Evolutionary conservation across 768 basidiomycete genomes (phyloP), one percentile per base, ranked within the genome.

Genomic region (Auriculariales sp.): DNA sequence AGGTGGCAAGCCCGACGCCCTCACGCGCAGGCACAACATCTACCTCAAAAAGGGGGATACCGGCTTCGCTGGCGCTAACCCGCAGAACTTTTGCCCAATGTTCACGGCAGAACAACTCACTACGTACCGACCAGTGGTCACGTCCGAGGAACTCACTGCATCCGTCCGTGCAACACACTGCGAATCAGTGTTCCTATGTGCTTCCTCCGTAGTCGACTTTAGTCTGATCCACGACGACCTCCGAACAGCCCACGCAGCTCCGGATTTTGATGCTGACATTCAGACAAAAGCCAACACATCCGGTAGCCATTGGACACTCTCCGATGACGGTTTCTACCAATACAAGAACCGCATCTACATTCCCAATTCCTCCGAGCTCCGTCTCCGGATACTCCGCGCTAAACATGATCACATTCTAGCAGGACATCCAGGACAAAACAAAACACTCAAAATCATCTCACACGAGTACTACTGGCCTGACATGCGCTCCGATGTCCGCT

Each of bases 401-500:
- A 56, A 56, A n/a, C 73, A 74, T 54, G 67, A 75, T 49, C 49
- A 55, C 17, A 55, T 61, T 2, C 46, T 64, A 22, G 61, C 62
- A 27, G 71, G 73, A 11, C 73, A 75, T 48, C 68, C 62, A 5
- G 72, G 73, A 3, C 59, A 55, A 10, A 54, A 50, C 2, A 57
- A 57, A 14, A 74, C 71, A 0, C 48, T 58, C 7, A 54, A 61
- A 3, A 50, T 64, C 2, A 52, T 74, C 3, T 36, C 33, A 0
- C 58, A 62, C 3, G 58, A 71, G 34, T 74, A 66, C 54, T 68
- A 60, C 3, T 75, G 71, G 71, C 71, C 62, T 2, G 47, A 52
- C 2, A 53, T 66, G 28, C 44, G 50, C 17, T 44, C 44, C 9
- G 60, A 57, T 45, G 54, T 70, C 25, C 42, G 56, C 4, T 24